Percentiles rank a stretch among this genome's conserved stretches.
Evolutionary conservation across 202 grass and related monocot genomes (phyloP).

Genomic region (Bolboschoenoplectus hybrid): DNA sequence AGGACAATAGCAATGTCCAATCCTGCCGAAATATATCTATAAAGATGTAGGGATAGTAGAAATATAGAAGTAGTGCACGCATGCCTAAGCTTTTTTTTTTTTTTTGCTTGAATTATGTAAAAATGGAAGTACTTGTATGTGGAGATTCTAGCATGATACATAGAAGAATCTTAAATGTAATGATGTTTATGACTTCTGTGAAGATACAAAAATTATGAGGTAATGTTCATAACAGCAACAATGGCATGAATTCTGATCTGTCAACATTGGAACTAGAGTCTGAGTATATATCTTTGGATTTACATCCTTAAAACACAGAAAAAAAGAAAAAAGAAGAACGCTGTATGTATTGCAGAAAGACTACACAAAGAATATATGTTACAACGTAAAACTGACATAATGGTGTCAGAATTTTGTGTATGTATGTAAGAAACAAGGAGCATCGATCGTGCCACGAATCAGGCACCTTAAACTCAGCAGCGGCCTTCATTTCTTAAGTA

Average conservation of each 20-base stretch:
- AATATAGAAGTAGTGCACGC: not conserved
- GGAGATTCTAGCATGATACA: not conserved
- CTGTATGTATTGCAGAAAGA: not conserved
- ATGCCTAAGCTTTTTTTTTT: not conserved
- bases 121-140: not conserved
- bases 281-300: not conserved
- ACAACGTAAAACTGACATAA: conserved; percentile 4
- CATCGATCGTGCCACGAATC: not conserved
- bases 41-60: not conserved
- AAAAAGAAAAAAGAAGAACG: not conserved
- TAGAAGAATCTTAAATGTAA: not conserved
- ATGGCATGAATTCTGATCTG: not conserved
- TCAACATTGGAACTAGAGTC: not conserved
- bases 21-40: not conserved
- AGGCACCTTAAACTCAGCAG: not conserved
- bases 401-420: conserved; percentile 27
- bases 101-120: not conserved
- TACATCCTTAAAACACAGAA: not conserved
- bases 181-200: conserved; percentile 1
- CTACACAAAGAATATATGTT: conserved; percentile 13
- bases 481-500: not conserved
- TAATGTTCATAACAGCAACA: not conserved
- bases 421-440: conserved; percentile 12
- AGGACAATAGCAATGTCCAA: not conserved
- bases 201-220: not conserved